phyloP scores from a whole-genome alignment of 768 basidiomycete genomes.

The Lentinula boryana region DNA sequence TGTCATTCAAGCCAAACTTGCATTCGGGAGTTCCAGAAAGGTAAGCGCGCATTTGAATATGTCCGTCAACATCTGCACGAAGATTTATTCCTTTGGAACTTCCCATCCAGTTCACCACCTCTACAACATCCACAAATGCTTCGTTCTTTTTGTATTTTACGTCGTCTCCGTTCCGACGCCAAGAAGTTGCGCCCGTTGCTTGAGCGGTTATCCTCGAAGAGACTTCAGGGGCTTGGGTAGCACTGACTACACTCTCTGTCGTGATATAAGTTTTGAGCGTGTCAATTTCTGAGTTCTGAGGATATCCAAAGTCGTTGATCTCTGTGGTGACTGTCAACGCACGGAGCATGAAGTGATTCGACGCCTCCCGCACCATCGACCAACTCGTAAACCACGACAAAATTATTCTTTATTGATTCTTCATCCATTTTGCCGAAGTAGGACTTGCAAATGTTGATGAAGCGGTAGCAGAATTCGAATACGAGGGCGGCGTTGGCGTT shows the following conservation, averaged over 20 bases:
- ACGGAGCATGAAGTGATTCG: not conserved
- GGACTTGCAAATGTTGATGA: constrained; percentile 88
- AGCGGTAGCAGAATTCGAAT: constrained; percentile 96
- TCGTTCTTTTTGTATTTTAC: constrained; percentile 99
- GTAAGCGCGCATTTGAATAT: constrained; percentile 97
- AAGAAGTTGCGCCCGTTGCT: constrained; percentile 94
- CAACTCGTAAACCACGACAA: constrained; percentile 95
- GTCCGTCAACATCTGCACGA: constrained; percentile 96
- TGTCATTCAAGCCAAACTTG: constrained; percentile 98
- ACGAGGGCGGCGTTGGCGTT: constrained; percentile 98
- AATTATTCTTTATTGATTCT: constrained; percentile 98
- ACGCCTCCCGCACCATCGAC: constrained; percentile 72
- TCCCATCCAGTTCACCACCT: constrained; percentile 95
- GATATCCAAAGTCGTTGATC: constrained; percentile 98
- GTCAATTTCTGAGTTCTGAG: constrained; percentile 98
- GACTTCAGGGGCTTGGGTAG: constrained; percentile 48
- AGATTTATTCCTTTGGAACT: constrained; percentile 91
- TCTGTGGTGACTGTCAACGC: constrained; percentile 33
- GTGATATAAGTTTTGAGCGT: constrained; percentile 98
- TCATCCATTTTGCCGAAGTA: constrained; percentile 99
- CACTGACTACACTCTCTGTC: constrained; percentile 80
- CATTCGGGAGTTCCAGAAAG: constrained; percentile 96
- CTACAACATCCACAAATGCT: constrained; percentile 99
- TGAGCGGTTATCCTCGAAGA: constrained; percentile 96
- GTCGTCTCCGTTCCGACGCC: constrained; percentile 72